phyloP scores from a whole-genome alignment of 2,329 filamentous ascomycete species.

The Fusarium coffeatum region DNA sequence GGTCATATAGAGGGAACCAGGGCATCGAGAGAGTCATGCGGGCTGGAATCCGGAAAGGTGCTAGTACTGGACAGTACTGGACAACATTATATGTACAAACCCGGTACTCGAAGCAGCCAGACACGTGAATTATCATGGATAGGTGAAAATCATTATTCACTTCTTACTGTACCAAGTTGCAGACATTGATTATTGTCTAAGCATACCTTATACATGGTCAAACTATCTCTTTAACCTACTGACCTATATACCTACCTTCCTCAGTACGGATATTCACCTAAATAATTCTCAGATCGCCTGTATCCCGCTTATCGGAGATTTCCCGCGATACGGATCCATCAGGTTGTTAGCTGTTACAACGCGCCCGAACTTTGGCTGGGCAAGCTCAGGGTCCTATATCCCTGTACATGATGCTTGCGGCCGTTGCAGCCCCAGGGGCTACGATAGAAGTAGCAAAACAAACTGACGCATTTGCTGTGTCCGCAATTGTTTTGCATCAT shows the following conservation, averaged over 20 bases:
- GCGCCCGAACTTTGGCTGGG: constrained; percentile 19
- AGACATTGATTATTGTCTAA: background rate
- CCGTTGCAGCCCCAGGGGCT: background rate
- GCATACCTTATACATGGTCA: background rate
- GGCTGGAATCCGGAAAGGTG: background rate
- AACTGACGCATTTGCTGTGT: constrained; percentile 9
- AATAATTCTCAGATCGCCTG: constrained; percentile 15
- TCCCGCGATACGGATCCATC: constrained; percentile 26
- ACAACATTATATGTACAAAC: background rate
- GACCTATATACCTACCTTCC: background rate
- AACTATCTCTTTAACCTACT: background rate
- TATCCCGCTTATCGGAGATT: constrained; percentile 46
- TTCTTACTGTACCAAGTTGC: background rate
- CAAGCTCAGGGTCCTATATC: constrained; percentile 27
- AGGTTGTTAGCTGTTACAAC: constrained; percentile 12
- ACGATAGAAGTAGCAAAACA: background rate
- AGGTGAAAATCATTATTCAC: background rate
- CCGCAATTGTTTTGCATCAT: constrained; percentile 2
- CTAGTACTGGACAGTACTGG: background rate
- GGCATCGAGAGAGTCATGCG: background rate
- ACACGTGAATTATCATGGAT: background rate
- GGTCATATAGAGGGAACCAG: background rate
- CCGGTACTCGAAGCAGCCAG: background rate
- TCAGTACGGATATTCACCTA: background rate
- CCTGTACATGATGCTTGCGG: constrained; percentile 22